Percentiles rank a stretch among this genome's conserved stretches.
Conservation (phyloP, 2,329 filamentous ascomycete species). For the Xylaria sp. region DNA sequence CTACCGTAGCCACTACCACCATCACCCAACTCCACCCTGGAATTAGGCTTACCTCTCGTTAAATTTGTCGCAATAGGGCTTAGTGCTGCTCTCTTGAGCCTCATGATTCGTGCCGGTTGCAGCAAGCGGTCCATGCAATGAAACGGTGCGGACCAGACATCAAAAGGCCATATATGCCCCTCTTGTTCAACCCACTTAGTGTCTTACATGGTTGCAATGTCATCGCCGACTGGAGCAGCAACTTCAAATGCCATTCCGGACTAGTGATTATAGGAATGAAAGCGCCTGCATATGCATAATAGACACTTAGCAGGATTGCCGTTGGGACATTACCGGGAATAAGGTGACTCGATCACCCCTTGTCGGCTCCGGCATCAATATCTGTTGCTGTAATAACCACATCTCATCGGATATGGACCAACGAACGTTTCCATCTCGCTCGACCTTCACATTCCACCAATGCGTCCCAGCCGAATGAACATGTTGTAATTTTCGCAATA, state of each 20-base stretch:
- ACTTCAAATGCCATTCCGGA: not conserved
- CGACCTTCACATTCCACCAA: not conserved
- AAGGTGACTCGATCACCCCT: not conserved
- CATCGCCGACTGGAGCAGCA: not conserved
- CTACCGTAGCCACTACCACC: conserved; percentile 29
- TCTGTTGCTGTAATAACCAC: not conserved
- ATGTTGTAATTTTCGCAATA: not conserved
- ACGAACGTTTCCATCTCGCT: conserved; percentile 1
- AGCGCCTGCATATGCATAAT: not conserved
- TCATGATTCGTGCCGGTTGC: conserved; percentile 35
- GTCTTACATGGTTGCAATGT: not conserved
- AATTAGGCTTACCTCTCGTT: conserved; percentile 47
- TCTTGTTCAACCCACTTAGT: not conserved
- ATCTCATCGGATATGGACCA: not conserved
- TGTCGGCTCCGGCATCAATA: not conserved
- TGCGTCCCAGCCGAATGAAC: not conserved
- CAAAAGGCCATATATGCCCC: conserved; percentile 6
- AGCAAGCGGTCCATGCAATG: conserved; percentile 22
- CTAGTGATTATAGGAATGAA: not conserved
- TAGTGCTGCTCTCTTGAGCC: conserved; percentile 48
- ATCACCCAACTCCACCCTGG: conserved; percentile 15
- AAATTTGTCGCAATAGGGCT: conserved; percentile 55
- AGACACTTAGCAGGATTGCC: not conserved
- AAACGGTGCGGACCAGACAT: conserved; percentile 12
- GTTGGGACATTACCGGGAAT: not conserved